These are phyloP conservation scores for Bruguiera parviflora DNA, from an alignment of 345 rosid genomes.

Conservation along the genomic window DNA sequence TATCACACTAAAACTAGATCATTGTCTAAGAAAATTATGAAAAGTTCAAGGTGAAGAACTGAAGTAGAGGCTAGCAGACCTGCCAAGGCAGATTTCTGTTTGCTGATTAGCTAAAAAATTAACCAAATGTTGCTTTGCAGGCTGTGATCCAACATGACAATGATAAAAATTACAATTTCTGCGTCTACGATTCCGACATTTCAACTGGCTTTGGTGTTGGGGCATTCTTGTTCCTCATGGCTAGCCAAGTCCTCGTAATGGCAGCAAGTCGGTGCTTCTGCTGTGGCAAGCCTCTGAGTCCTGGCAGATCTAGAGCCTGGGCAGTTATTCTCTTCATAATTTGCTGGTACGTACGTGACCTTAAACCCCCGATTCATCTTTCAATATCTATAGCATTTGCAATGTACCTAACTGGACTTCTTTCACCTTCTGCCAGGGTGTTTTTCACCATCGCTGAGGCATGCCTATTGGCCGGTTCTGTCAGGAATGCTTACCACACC, in stretches of 20 bases:
- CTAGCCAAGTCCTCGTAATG: constrained; percentile 62
- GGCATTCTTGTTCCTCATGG: constrained; percentile 61
- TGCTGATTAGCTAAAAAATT: neutral
- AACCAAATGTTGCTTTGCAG: constrained; percentile 36
- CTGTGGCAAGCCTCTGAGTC: constrained; percentile 72
- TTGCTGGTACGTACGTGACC: constrained; percentile 46
- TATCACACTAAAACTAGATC: too few species aligned
- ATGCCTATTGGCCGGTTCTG: constrained; percentile 81
- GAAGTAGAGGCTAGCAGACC: neutral
- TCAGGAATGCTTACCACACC: constrained; percentile 85
- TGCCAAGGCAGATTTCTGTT: neutral
- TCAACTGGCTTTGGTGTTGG: constrained; percentile 85
- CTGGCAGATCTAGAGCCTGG: constrained; percentile 65
- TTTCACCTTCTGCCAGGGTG: constrained; percentile 12
- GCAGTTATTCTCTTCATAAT: constrained; percentile 65
- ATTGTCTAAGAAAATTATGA: too few species aligned
- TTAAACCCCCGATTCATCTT: neutral
- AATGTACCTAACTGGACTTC: neutral
- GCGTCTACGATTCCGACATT: constrained; percentile 83
- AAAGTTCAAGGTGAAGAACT: too few species aligned
- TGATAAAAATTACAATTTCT: constrained; percentile 48
- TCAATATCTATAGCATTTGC: neutral
- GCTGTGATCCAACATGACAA: constrained; percentile 47
- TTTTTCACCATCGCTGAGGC: constrained; percentile 74
- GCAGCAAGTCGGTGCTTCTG: constrained; percentile 72